Evolutionary conservation across 352 stramenopile genomes (phyloP).

Genomic region (Phytopythium delawarense): DNA sequence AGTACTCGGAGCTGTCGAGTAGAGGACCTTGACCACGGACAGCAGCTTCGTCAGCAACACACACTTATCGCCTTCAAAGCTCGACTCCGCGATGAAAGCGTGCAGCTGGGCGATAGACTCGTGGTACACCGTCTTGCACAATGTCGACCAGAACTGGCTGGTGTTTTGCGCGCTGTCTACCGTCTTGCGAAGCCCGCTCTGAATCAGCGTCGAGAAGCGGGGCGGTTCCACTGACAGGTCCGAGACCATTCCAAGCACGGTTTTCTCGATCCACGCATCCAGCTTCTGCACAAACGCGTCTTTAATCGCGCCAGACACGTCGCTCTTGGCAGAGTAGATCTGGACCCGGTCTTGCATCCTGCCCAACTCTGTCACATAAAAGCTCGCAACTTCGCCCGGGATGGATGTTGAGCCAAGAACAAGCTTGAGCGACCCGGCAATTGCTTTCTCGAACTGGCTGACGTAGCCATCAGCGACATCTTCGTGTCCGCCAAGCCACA

Average conservation of each 20-base stretch:
- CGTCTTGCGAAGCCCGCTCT: constrained; percentile 12
- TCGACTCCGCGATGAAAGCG: not conserved
- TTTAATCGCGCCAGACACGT: constrained; percentile 23
- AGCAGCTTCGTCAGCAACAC: constrained; percentile 1
- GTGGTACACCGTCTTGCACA: constrained; percentile 28
- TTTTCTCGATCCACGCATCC: constrained; percentile 35
- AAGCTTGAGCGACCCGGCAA: constrained; percentile 34
- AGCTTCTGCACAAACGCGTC: constrained; percentile 24
- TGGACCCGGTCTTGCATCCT: constrained; percentile 36
- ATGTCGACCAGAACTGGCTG: constrained; percentile 14
- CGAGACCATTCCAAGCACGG: constrained; percentile 19
- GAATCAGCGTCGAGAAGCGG: constrained; percentile 26
- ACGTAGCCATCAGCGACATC: constrained; percentile 36
- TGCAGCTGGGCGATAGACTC: constrained; percentile 16
- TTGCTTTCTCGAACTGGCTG: constrained; percentile 59
- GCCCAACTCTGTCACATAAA: constrained; percentile 40
- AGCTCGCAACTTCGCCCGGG: constrained; percentile 23
- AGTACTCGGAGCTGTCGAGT: not conserved
- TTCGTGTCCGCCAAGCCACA: constrained; percentile 25
- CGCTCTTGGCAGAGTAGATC: constrained; percentile 23
- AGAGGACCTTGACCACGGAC: not conserved
- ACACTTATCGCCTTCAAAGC: constrained; percentile 6
- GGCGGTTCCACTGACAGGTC: constrained; percentile 33
- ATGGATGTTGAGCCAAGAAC: constrained; percentile 38
- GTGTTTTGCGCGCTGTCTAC: constrained; percentile 1